Evolutionary conservation across 345 rosid species (phyloP).

Genomic region (Syzygium oleosum): DNA sequence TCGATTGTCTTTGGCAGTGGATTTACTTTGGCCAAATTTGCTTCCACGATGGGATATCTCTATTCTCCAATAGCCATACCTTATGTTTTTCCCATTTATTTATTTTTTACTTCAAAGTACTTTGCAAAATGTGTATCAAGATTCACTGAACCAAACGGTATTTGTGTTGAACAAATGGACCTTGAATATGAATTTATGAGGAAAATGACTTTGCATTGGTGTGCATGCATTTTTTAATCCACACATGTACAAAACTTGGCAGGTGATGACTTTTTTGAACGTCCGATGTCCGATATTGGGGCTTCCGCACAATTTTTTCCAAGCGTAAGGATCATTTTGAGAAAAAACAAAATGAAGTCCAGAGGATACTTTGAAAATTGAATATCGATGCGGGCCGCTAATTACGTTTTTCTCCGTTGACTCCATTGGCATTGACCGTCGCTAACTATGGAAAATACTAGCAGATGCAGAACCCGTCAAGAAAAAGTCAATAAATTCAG

Average conservation of each 20-base stretch:
- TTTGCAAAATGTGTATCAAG: background rate
- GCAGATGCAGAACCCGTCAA: background rate
- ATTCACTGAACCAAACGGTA: background rate
- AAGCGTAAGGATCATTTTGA: background rate
- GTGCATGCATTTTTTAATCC: background rate
- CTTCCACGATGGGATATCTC: background rate
- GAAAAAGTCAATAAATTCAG: background rate
- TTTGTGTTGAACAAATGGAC: background rate
- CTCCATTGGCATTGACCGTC: background rate
- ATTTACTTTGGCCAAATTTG: background rate
- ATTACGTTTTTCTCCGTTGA: background rate
- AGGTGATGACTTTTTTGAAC: background rate
- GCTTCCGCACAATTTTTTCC: background rate
- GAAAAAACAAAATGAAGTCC: background rate
- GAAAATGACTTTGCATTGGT: background rate
- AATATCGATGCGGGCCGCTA: background rate
- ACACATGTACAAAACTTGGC: background rate
- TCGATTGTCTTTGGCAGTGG: rapidly evolving
- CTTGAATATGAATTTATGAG: background rate
- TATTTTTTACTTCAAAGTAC: background rate
- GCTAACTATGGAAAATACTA: background rate
- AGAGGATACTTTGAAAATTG: background rate
- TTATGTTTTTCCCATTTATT: background rate
- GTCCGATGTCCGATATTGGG: background rate
- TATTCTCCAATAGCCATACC: background rate